Evolutionary conservation across 2,329 filamentous ascomycete genomes (phyloP).

Genomic region (Trichophaea hybrida): DNA sequence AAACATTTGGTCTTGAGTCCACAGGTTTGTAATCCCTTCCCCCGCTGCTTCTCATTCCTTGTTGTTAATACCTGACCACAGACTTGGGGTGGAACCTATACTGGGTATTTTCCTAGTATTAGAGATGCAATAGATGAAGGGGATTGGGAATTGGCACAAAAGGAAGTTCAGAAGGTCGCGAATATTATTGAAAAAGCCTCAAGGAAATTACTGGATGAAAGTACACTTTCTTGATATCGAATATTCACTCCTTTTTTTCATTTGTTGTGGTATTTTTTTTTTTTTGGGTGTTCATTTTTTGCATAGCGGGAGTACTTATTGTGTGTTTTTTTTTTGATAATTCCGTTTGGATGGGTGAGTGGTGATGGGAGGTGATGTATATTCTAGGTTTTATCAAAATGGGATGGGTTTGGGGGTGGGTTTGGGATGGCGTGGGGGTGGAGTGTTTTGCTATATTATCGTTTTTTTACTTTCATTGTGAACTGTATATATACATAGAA

Average conservation of each 20-base stretch:
- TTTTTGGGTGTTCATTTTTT: conserved; percentile 9
- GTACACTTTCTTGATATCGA: neutral
- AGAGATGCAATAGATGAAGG: conserved; percentile 60
- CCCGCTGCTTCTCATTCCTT: neutral
- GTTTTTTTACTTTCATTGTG: too few species aligned
- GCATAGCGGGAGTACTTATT: conserved; percentile 11
- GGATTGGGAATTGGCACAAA: conserved; percentile 55
- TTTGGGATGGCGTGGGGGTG: too few species aligned
- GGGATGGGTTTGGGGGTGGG: too few species aligned
- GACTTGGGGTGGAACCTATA: conserved; percentile 55
- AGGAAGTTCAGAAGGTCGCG: conserved; percentile 57
- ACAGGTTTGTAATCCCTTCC: conserved; percentile 31
- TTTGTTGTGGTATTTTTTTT: conserved; percentile 9
- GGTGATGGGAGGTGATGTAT: neutral
- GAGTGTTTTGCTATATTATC: conserved; percentile 20
- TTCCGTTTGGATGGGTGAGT: conserved; percentile 2
- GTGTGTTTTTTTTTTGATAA: conserved; percentile 16
- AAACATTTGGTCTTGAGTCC: conserved; percentile 87
- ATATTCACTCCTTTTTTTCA: neutral
- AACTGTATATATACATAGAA: conserved; percentile 25
- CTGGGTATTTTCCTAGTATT: conserved; percentile 66
- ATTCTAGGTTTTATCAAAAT: neutral
- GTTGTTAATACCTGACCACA: neutral
- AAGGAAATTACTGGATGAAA: conserved; percentile 33
- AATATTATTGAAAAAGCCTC: conserved; percentile 50